phyloP scores from a whole-genome alignment of 129 eudicot genomes.

The Ambrosia trifida region DNA sequence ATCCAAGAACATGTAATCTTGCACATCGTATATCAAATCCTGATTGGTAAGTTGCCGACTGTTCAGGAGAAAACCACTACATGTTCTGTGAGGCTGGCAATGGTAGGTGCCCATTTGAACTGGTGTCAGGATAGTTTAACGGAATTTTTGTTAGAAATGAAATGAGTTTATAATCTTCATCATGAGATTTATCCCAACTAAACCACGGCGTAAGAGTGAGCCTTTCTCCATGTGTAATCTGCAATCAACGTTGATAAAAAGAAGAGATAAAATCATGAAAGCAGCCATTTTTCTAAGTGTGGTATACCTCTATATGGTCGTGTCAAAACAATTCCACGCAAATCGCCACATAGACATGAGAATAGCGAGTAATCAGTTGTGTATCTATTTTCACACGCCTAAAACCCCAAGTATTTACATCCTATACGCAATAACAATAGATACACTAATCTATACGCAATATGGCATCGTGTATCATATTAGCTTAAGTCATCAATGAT shows the following conservation, averaged over 20 bases:
- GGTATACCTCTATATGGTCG: background rate
- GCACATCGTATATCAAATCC: constrained; percentile 85
- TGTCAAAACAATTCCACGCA: background rate
- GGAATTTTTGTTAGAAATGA: too few relatives aligned
- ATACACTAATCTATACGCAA: background rate
- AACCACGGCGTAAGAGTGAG: constrained; percentile 92
- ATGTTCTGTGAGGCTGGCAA: constrained; percentile 69
- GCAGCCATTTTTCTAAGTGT: background rate
- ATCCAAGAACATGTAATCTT: constrained; percentile 67
- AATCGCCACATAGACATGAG: background rate
- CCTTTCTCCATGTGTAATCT: constrained; percentile 84
- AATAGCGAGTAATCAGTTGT: background rate
- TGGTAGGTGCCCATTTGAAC: too few relatives aligned
- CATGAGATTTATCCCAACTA: constrained; percentile 70
- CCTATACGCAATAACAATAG: too few relatives aligned
- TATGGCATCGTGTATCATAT: background rate
- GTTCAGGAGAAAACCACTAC: constrained; percentile 96
- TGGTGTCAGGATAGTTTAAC: too few relatives aligned
- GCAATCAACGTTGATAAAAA: constrained; percentile 27
- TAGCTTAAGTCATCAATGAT: background rate
- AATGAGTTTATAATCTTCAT: constrained; percentile 83
- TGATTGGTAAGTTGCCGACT: constrained; percentile 45
- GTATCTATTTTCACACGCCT: background rate
- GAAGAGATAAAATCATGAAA: background rate
- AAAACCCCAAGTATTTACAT: background rate